Conservation (phyloP, 1,284 basidiomycete genomes). For the Pseudozyma flocculosa region DNA sequence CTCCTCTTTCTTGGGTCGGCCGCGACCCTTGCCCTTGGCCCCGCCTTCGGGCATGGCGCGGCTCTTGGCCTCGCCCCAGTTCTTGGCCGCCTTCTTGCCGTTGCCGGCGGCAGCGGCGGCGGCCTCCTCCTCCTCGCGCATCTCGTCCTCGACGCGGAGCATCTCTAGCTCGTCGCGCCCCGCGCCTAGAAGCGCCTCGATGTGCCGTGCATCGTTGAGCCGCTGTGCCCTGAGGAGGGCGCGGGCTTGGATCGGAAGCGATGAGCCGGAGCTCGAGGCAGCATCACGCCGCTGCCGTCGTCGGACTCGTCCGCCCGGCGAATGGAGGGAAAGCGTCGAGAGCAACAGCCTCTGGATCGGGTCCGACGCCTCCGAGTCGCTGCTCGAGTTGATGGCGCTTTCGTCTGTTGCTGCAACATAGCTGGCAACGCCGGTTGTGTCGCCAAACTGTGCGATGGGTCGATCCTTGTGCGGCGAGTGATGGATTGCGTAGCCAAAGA, state of each 20-base stretch:
- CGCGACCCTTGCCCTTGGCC: background rate
- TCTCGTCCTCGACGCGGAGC: background rate
- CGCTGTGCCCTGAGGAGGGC: background rate
- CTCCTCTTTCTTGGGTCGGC: background rate
- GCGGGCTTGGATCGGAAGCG: background rate
- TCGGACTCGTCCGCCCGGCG: too few species aligned
- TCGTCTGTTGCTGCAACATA: background rate
- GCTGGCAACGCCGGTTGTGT: too few species aligned
- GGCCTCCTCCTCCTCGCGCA: too few species aligned
- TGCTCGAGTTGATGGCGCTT: background rate
- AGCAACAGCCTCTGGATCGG: background rate
- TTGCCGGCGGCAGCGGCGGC: too few species aligned
- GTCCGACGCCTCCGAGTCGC: background rate
- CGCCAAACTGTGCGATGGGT: background rate
- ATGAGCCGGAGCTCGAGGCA: background rate
- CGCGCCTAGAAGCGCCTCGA: background rate
- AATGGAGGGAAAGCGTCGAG: background rate
- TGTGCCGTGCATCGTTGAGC: background rate
- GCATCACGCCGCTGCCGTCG: background rate
- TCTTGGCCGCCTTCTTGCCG: background rate
- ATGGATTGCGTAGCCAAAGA: background rate
- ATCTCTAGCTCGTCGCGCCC: background rate
- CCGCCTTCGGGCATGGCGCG: background rate
- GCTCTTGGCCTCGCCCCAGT: background rate
- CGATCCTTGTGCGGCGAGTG: background rate